These are phyloP conservation scores for Blepharisma undulans DNA, from an alignment of 169 alveolate genomes.

Conservation along the genomic window DNA sequence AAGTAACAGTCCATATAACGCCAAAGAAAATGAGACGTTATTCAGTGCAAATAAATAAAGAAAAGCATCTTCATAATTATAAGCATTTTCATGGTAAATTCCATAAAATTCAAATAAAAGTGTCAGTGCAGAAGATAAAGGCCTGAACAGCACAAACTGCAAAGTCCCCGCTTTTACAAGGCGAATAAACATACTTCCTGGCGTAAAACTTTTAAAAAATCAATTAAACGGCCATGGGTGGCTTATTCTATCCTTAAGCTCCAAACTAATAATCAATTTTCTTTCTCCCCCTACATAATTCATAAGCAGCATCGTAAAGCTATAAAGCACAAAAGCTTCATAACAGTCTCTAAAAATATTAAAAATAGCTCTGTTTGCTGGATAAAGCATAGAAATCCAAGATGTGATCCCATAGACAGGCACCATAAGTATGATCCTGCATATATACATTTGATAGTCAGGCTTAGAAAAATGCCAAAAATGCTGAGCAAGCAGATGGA, in stretches of 20 bases:
- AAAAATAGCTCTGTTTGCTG: conserved; percentile 28
- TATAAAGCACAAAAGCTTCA: conserved; percentile 65
- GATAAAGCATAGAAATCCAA: conserved; percentile 42
- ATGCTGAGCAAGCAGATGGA: conserved; percentile 35
- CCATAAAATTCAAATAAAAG: conserved; percentile 43
- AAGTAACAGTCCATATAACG: conserved; percentile 57
- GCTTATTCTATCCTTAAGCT: conserved; percentile 48
- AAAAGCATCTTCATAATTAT: conserved; percentile 36
- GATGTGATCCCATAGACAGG: conserved; percentile 57
- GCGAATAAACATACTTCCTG: conserved; percentile 52
- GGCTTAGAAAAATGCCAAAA: conserved; percentile 50
- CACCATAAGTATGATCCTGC: conserved; percentile 59
- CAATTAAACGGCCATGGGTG: conserved; percentile 67
- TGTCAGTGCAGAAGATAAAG: conserved; percentile 49
- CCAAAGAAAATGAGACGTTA: conserved; percentile 44
- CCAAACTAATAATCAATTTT: conserved; percentile 46
- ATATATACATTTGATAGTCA: conserved; percentile 41
- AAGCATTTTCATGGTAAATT: conserved; percentile 51
- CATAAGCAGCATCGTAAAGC: conserved; percentile 51
- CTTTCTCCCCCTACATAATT: conserved; percentile 63
- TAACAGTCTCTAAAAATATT: conserved; percentile 55
- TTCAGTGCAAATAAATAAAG: conserved; percentile 49
- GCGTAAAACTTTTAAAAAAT: conserved; percentile 41
- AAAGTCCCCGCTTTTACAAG: conserved; percentile 55
- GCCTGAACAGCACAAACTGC: conserved; percentile 61